Evolutionary conservation across 1,284 basidiomycete genomes (phyloP).

Genomic region (Ustilago loliicola): DNA sequence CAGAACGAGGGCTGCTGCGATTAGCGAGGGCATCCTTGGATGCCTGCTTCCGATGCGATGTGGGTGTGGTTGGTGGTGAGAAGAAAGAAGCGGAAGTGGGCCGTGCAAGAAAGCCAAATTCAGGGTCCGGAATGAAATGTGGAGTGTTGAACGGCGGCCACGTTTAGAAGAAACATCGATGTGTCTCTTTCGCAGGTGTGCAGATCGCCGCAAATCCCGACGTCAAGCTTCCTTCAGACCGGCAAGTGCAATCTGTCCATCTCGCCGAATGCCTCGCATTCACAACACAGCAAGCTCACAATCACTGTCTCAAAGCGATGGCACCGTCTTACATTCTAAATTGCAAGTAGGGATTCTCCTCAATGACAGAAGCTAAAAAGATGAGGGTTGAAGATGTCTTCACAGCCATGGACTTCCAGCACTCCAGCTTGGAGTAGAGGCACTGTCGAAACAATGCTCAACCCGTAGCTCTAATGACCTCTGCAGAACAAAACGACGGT

Average conservation of each 20-base stretch:
- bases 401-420: constrained; percentile 43
- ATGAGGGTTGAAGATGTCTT: constrained; percentile 29
- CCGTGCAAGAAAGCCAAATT: constrained; percentile 1
- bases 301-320: no score
- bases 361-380: background rate
- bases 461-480: constrained; percentile 34
- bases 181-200: constrained; percentile 1
- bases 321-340: background rate
- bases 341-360: background rate
- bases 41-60: background rate
- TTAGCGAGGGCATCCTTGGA: constrained; percentile 21
- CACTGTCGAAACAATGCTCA: constrained; percentile 3
- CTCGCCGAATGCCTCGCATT: no score
- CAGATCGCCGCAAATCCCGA: background rate
- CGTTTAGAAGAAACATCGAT: constrained; percentile 7
- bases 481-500: constrained; percentile 35
- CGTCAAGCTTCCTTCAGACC: background rate
- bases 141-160: constrained; percentile 7
- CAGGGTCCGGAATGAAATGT: constrained; percentile 20
- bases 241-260: no score
- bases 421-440: constrained; percentile 16
- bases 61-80: background rate
- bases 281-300: no score
- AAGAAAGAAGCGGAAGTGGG: background rate
- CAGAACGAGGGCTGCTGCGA: constrained; percentile 25